phyloP scores from a whole-genome alignment of 2,329 filamentous ascomycete species.

The Emergomyces orientalis region DNA sequence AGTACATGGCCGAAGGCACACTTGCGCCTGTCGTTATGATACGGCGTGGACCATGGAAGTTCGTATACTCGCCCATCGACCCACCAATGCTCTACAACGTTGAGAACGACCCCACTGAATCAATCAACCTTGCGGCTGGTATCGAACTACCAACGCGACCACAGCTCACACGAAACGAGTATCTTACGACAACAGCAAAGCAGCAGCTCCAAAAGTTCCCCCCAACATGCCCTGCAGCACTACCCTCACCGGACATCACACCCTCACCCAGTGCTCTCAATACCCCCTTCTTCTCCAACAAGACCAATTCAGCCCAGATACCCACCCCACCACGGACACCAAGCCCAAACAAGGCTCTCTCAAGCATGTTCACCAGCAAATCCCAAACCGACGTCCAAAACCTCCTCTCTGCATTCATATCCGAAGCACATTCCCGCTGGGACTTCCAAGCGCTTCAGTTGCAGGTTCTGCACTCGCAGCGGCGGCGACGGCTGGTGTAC shows the following conservation, averaged over 20 bases:
- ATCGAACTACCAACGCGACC: constrained; percentile 32
- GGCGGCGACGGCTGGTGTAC: constrained; percentile 70
- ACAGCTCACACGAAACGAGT: constrained; percentile 28
- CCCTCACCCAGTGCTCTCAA: constrained; percentile 21
- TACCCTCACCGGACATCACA: constrained; percentile 28
- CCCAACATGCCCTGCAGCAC: constrained; percentile 13
- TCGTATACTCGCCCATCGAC: constrained; percentile 75
- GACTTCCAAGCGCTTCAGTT: constrained; percentile 68
- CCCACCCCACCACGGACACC: constrained; percentile 31
- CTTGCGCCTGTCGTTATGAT: constrained; percentile 91
- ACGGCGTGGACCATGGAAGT: constrained; percentile 80
- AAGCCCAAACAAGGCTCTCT: constrained; percentile 28
- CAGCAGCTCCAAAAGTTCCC: constrained; percentile 8
- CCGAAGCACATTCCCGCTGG: constrained; percentile 68
- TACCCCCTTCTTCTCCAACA: constrained; percentile 23
- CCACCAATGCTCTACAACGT: constrained; percentile 79
- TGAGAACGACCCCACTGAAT: constrained; percentile 61
- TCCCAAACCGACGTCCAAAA: constrained; percentile 33
- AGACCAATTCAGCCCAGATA: constrained; percentile 10
- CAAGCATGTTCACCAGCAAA: constrained; percentile 22
- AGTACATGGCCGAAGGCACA: constrained; percentile 92
- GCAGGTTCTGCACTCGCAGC: constrained; percentile 66
- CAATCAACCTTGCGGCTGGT: constrained; percentile 54
- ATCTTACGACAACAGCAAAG: constrained; percentile 24
- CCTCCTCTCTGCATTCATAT: constrained; percentile 57